These are phyloP conservation scores for Ilex aquifolium DNA, from an alignment of 257 asterid species.

Conservation along the genomic window DNA sequence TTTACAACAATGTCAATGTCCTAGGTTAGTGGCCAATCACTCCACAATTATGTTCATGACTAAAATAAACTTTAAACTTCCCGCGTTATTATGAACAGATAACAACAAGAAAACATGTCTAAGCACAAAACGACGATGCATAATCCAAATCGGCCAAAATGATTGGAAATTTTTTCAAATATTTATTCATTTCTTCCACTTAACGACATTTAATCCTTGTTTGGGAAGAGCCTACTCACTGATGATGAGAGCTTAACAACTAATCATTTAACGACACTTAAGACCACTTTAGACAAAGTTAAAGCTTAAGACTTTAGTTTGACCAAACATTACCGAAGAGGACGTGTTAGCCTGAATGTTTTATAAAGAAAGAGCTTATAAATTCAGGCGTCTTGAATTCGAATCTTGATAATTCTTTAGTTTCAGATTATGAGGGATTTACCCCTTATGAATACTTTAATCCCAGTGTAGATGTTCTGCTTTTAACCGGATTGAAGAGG, in stretches of 20 bases:
- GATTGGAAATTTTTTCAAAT: background rate
- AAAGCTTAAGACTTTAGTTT: conserved; percentile 15
- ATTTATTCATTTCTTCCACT: too few relatives aligned
- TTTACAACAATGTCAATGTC: too few relatives aligned
- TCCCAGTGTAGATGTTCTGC: too few relatives aligned
- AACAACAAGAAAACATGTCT: conserved; percentile 23
- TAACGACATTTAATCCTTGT: too few relatives aligned
- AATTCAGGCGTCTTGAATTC: too few relatives aligned
- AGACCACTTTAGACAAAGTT: background rate
- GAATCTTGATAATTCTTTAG: too few relatives aligned
- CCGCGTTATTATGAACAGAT: conserved; percentile 13
- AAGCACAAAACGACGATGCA: conserved; percentile 31
- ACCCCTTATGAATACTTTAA: too few relatives aligned
- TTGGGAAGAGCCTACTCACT: background rate
- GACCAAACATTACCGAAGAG: conserved; percentile 24
- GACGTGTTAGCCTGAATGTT: conserved; percentile 2
- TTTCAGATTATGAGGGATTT: too few relatives aligned
- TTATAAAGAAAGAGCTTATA: too few relatives aligned
- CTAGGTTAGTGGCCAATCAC: background rate
- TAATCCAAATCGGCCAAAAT: conserved; percentile 63
- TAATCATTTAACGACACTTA: conserved; percentile 36
- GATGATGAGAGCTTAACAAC: conserved; percentile 24
- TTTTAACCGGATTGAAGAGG: too few relatives aligned
- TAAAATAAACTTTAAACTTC: conserved; percentile 13
- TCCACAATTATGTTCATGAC: conserved; percentile 17